Conservation (phyloP, 345 rosid species). For the Euphorbia peplus region DNA sequence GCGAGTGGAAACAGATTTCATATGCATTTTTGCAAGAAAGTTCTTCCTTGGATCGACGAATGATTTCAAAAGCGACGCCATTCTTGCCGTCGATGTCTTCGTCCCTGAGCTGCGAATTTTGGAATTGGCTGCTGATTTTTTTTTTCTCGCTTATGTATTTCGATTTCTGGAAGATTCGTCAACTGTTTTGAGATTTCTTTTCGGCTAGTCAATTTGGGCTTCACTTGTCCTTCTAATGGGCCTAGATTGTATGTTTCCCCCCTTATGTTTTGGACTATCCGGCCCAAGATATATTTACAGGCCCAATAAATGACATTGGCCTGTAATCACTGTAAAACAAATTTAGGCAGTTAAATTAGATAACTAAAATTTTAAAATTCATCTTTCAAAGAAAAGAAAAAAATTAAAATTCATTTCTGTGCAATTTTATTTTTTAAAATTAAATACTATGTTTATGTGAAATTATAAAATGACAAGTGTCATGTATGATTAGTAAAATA, state of each 20-base stretch:
- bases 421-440: no score
- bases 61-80: constrained; percentile 48
- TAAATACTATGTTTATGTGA: no score
- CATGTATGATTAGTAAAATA: no score
- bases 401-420: no score
- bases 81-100: constrained; percentile 9
- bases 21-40: constrained; percentile 69
- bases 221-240: background rate
- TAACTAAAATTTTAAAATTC: no score
- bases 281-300: no score
- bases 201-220: background rate
- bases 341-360: no score
- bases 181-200: background rate
- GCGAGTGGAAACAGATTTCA: constrained; percentile 63
- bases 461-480: no score
- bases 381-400: no score
- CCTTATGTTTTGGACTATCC: no score
- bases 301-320: no score
- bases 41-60: constrained; percentile 68
- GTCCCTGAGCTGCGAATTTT: background rate
- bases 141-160: background rate
- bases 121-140: constrained; percentile 6
- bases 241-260: background rate
- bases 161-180: constrained; percentile 5
- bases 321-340: no score